phyloP scores from a whole-genome alignment of 2,329 filamentous ascomycete species.

The Paraphaeosphaeria sporulosa region DNA sequence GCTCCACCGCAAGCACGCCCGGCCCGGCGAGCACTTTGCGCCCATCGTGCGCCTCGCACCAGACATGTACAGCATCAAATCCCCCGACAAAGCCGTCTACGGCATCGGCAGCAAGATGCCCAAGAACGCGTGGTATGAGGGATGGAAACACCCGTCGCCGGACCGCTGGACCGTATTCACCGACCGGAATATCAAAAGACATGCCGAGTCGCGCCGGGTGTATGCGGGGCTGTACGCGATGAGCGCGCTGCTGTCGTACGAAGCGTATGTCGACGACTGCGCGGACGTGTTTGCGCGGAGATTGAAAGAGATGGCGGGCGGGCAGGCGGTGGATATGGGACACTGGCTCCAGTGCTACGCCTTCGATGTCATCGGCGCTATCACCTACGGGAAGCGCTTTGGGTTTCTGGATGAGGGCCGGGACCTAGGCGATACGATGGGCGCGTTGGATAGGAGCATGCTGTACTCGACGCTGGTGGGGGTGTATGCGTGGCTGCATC shows the following conservation, averaged over 20 bases:
- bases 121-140: constrained; percentile 18
- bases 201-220: constrained; percentile 45
- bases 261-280: constrained; percentile 51
- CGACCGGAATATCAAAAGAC: constrained; percentile 47
- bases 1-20: constrained; percentile 19
- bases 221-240: constrained; percentile 50
- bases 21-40: constrained; percentile 4
- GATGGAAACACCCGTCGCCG: constrained; percentile 37
- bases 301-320: constrained; percentile 39
- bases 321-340: constrained; percentile 42
- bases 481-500: constrained; percentile 24
- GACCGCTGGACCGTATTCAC: constrained; percentile 47
- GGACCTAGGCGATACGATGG: constrained; percentile 36
- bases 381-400: constrained; percentile 50
- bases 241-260: constrained; percentile 41
- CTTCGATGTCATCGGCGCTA: constrained; percentile 53
- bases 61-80: constrained; percentile 11
- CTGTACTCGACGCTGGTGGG: constrained; percentile 37
- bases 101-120: constrained; percentile 17
- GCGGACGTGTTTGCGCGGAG: constrained; percentile 39
- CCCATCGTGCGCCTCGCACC: constrained; percentile 17
- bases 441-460: constrained; percentile 23
- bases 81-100: constrained; percentile 18
- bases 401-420: constrained; percentile 48
- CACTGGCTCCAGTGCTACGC: constrained; percentile 53